phyloP scores from a whole-genome alignment of 2,329 filamentous ascomycete species.

The Verruconis gallopava region DNA sequence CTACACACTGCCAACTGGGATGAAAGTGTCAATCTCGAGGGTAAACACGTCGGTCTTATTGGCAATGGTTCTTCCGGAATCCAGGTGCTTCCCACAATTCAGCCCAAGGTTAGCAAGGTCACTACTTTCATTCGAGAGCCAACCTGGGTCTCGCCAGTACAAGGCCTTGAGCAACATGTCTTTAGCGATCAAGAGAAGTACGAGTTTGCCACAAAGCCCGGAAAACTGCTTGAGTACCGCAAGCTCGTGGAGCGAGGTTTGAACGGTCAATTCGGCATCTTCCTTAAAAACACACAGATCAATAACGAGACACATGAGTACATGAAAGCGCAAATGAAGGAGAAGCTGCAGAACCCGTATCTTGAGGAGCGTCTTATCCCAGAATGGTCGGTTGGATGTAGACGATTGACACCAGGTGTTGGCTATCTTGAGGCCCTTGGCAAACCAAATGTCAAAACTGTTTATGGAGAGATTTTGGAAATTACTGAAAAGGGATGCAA shows the following conservation, averaged over 20 bases:
- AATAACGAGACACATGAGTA: constrained; percentile 29
- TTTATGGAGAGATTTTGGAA: constrained; percentile 25
- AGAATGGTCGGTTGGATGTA: constrained; percentile 25
- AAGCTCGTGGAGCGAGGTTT: constrained; percentile 34
- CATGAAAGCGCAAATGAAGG: constrained; percentile 29
- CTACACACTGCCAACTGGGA: constrained; percentile 47
- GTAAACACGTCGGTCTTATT: constrained; percentile 39
- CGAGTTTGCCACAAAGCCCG: constrained; percentile 30
- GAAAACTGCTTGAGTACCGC: constrained; percentile 27
- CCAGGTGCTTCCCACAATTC: constrained; percentile 39
- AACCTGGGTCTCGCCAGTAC: constrained; percentile 36
- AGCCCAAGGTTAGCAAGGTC: constrained; percentile 30
- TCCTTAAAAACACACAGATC: constrained; percentile 29
- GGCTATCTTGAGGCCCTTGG: constrained; percentile 30
- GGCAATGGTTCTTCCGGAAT: constrained; percentile 43
- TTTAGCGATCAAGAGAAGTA: constrained; percentile 29
- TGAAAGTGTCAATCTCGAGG: constrained; percentile 33
- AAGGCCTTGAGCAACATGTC: constrained; percentile 30
- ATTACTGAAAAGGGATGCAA: constrained; percentile 20
- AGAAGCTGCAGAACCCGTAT: constrained; percentile 17
- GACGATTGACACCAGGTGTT: constrained; percentile 31
- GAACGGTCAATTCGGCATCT: constrained; percentile 35
- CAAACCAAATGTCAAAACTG: constrained; percentile 28
- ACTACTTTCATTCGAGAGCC: constrained; percentile 39
- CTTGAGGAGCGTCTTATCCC: constrained; percentile 16